These are phyloP conservation scores for Cryptomeria japonica DNA, from an alignment of 75 land plant species.

Conservation along the genomic window DNA sequence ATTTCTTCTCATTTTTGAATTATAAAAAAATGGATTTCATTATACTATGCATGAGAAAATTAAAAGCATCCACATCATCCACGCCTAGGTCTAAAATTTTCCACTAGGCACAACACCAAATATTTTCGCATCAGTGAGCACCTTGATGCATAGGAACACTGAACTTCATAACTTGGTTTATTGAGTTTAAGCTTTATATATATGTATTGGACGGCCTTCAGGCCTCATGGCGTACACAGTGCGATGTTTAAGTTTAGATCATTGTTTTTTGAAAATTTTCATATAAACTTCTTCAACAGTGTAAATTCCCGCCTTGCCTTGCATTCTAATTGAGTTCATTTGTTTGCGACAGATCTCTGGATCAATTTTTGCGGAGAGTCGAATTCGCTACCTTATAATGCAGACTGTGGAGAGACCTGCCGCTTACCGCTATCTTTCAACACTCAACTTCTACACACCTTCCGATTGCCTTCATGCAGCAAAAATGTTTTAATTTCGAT, in stretches of 20 bases:
- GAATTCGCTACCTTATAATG: not conserved
- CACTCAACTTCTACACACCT: not conserved
- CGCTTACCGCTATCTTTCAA: not conserved
- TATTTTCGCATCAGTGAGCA: not conserved
- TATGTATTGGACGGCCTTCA: not conserved
- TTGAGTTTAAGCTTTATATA: not conserved
- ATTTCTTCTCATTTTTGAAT: not conserved
- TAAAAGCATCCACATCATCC: not conserved
- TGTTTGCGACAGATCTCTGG: constrained; percentile 11
- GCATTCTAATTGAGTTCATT: not conserved
- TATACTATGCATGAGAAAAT: not conserved
- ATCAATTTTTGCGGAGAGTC: constrained; percentile 17
- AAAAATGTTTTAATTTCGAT: not conserved
- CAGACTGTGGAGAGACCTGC: constrained; percentile 3
- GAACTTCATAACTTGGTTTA: not conserved
- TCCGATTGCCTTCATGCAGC: not conserved
- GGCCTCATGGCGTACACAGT: not conserved
- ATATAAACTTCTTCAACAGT: not conserved
- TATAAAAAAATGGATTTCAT: not conserved
- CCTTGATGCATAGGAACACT: not conserved
- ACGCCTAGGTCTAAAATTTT: not conserved
- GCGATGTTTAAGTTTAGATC: not conserved
- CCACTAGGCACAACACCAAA: not conserved
- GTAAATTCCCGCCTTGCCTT: not conserved
- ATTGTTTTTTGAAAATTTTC: not conserved